Evolutionary conservation across 768 basidiomycete species (phyloP).

Genomic region (Suillus discolor): DNA sequence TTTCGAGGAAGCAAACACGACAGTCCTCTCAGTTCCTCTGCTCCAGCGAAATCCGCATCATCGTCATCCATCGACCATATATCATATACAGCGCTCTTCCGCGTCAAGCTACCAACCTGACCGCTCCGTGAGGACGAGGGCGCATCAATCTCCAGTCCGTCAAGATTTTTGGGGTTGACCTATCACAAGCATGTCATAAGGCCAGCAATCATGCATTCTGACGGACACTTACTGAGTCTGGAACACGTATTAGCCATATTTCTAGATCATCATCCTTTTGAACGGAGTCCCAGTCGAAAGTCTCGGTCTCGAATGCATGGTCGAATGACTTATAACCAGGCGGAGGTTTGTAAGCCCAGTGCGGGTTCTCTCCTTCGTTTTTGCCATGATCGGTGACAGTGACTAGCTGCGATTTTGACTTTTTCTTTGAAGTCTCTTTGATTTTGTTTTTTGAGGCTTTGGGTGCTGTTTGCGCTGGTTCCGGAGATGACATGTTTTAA

Average conservation of each 20-base stretch:
- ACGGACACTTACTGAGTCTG: constrained; percentile 55
- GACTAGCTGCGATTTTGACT: constrained; percentile 6
- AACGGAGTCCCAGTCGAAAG: constrained; percentile 72
- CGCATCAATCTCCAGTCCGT: constrained; percentile 49
- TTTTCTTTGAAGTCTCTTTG: constrained; percentile 21
- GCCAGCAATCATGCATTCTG: neutral
- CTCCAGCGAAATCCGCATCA: constrained; percentile 41
- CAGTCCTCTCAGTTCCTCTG: constrained; percentile 64
- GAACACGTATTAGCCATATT: constrained; percentile 71
- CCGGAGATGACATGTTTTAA: constrained; percentile 28
- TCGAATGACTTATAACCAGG: constrained; percentile 51
- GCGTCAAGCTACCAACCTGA: constrained; percentile 50
- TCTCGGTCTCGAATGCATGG: constrained; percentile 42
- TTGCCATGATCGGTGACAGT: constrained; percentile 34
- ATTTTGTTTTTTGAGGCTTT: constrained; percentile 14
- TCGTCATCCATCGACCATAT: constrained; percentile 63
- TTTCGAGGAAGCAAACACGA: constrained; percentile 68
- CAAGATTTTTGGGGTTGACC: constrained; percentile 69
- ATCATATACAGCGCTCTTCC: constrained; percentile 60
- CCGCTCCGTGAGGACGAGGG: constrained; percentile 42
- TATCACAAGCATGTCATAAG: constrained; percentile 27
- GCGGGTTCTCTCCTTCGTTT: constrained; percentile 55
- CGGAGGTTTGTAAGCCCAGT: constrained; percentile 67
- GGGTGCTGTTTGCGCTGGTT: constrained; percentile 11
- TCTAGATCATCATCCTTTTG: constrained; percentile 60